phyloP scores from a whole-genome alignment of 805 yeast species.

The Suhomyces xylopsoci region DNA sequence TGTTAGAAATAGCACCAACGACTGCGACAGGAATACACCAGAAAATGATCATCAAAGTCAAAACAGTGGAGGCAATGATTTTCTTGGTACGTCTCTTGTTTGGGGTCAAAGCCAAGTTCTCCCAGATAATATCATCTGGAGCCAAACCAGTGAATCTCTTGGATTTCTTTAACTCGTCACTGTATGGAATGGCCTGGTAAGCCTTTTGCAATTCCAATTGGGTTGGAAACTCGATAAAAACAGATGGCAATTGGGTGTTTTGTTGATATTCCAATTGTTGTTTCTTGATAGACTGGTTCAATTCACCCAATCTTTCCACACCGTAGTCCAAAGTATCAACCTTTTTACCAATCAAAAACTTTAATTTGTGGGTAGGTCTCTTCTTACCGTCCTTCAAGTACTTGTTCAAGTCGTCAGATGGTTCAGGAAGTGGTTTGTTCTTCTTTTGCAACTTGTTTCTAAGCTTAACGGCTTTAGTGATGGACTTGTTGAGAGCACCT shows the following conservation, averaged over 20 bases:
- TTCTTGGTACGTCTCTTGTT: slow-evolving; percentile 56
- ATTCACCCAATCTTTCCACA: slow-evolving; percentile 61
- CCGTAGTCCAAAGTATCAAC: slow-evolving; percentile 81
- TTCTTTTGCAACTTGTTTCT: slow-evolving; percentile 59
- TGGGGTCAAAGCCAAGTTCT: slow-evolving; percentile 59
- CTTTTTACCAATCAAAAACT: slow-evolving; percentile 72
- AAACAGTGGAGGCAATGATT: slow-evolving; percentile 57
- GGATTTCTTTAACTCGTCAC: slow-evolving; percentile 44
- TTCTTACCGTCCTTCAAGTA: slow-evolving; percentile 67
- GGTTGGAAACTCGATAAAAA: slow-evolving; percentile 75
- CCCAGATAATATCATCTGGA: slow-evolving; percentile 87
- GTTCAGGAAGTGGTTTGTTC: slow-evolving; percentile 51
- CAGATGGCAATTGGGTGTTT: slow-evolving; percentile 59
- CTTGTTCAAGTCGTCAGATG: slow-evolving; percentile 53
- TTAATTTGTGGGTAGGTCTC: slow-evolving; percentile 78
- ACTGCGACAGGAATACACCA: slow-evolving; percentile 67
- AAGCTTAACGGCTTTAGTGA: slow-evolving; percentile 57
- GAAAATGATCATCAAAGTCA: slow-evolving; percentile 64
- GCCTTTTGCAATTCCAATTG: slow-evolving; percentile 89
- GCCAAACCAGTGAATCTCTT: slow-evolving; percentile 59
- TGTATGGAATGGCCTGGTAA: slow-evolving; percentile 72
- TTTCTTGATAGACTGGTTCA: slow-evolving; percentile 61
- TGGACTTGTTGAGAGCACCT: slow-evolving; percentile 56
- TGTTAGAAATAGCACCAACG: slow-evolving; percentile 30
- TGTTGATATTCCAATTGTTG: slow-evolving; percentile 54